Evolutionary conservation across 108 stramenopile genomes (phyloP).

Genomic region (Nitzschia palea): DNA sequence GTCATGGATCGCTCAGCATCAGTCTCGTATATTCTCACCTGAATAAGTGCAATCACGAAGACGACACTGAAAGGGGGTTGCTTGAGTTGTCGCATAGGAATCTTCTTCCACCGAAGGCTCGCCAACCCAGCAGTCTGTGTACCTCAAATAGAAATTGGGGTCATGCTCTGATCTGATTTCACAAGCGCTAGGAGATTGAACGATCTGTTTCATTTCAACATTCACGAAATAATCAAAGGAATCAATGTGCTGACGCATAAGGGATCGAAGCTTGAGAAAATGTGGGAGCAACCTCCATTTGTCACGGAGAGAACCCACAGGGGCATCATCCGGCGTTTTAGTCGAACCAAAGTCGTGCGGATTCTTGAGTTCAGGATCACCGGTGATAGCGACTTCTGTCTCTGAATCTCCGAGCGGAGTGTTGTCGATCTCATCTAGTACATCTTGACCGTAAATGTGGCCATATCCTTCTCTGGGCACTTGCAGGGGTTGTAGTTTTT

Average conservation of each 20-base stretch:
- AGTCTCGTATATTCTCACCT: neutral
- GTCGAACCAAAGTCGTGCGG: conserved; percentile 71
- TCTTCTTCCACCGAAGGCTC: conserved; percentile 93
- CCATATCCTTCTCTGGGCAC: conserved; percentile 73
- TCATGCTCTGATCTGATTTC: conserved; percentile 94
- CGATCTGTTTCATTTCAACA: conserved; percentile 90
- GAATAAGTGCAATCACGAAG: conserved; percentile 90
- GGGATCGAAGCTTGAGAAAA: conserved; percentile 88
- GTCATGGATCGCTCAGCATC: too few species aligned
- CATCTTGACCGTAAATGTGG: conserved; percentile 65
- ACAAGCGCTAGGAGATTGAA: conserved; percentile 76
- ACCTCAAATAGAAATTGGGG: conserved; percentile 94
- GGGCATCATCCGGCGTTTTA: conserved; percentile 80
- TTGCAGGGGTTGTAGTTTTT: conserved; percentile 34
- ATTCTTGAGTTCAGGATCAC: conserved; percentile 49
- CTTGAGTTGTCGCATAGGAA: conserved; percentile 67
- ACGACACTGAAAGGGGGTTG: conserved; percentile 97
- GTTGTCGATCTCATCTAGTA: conserved; percentile 46
- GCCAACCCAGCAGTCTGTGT: conserved; percentile 96
- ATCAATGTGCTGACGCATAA: conserved; percentile 98
- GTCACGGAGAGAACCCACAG: conserved; percentile 85
- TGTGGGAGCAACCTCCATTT: conserved; percentile 97
- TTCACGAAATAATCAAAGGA: conserved; percentile 98
- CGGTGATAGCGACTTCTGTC: conserved; percentile 29
- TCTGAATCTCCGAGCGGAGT: conserved; percentile 21